A percentile compares a stretch with the other conserved stretches of the same genome.
Evolutionary conservation across 345 rosid species (phyloP).

Genomic region (Arabidopsis thaliana): DNA sequence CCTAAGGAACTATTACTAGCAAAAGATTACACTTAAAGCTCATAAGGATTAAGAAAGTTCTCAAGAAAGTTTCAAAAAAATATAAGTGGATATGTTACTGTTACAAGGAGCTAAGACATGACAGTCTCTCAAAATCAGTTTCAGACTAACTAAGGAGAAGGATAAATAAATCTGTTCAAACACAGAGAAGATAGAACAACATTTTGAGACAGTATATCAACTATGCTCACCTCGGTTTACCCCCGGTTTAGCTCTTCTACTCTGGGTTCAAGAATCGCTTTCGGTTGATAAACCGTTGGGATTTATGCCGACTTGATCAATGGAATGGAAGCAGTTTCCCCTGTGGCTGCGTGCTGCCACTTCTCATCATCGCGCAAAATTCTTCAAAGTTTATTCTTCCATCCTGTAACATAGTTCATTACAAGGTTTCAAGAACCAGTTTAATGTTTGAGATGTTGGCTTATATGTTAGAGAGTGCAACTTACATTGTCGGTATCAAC

Average conservation of each 20-base stretch:
- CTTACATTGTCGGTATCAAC: slow-evolving; percentile 94
- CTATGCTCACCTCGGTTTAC: slow-evolving; percentile 28
- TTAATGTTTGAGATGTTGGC: neutral
- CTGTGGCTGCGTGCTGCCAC: slow-evolving; percentile 60
- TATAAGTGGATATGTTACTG: neutral
- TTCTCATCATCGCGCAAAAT: slow-evolving; percentile 93
- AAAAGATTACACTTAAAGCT: too few relatives aligned
- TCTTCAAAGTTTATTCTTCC: slow-evolving; percentile 92
- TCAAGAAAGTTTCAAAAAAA: neutral
- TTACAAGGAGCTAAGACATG: slow-evolving; percentile 11
- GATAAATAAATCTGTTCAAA: neutral
- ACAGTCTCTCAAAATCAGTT: slow-evolving; percentile 11
- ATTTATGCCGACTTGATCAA: slow-evolving; percentile 25
- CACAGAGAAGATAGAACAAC: neutral
- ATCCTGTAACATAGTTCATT: slow-evolving; percentile 53
- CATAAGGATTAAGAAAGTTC: neutral
- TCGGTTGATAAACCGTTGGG: neutral
- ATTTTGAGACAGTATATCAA: slow-evolving; percentile 16
- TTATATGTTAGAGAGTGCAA: neutral
- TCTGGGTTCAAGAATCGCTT: slow-evolving; percentile 8
- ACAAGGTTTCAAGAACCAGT: neutral
- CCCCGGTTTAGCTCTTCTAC: slow-evolving; percentile 14
- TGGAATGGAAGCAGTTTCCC: slow-evolving; percentile 51
- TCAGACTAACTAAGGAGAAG: slow-evolving; percentile 27
- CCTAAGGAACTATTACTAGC: too few relatives aligned